A percentile compares a stretch with the other conserved stretches of the same genome.
Evolutionary conservation across 257 asterid species (phyloP).

Genomic region (Avicennia marina): DNA sequence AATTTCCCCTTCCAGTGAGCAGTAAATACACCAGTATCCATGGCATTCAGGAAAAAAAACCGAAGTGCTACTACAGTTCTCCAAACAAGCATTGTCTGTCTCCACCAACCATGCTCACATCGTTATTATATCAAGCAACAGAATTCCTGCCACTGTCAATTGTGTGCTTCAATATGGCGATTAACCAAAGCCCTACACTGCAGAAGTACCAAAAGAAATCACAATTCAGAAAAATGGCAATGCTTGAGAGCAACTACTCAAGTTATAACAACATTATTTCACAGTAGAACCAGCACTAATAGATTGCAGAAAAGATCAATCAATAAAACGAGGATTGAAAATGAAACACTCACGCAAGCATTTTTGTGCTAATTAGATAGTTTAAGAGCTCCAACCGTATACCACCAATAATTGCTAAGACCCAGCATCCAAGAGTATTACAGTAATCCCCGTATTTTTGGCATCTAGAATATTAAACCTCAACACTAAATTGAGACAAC

Average conservation of each 20-base stretch:
- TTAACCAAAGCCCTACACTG: constrained; percentile 32
- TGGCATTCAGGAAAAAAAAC: constrained; percentile 22
- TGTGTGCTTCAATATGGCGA: constrained; percentile 32
- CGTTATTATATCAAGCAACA: constrained; percentile 29
- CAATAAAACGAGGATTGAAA: background rate
- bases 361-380: too few species aligned
- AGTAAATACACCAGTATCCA: constrained; percentile 42
- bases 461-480: too few species aligned
- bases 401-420: too few species aligned
- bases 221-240: background rate
- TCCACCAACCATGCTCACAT: constrained; percentile 31
- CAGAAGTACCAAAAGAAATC: constrained; percentile 12
- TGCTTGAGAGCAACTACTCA: background rate
- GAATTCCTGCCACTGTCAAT: constrained; percentile 35
- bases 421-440: background rate
- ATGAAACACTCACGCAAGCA: too few species aligned
- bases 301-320: background rate
- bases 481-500: too few species aligned
- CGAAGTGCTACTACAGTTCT: constrained; percentile 26
- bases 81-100: constrained; percentile 14
- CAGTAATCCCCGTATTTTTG: too few species aligned
- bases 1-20: constrained; percentile 44
- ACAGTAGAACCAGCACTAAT: too few species aligned
- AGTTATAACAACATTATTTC: too few species aligned
- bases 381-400: too few species aligned